These are phyloP conservation scores for Ceratobasidium sp. DNA, from an alignment of 1,284 basidiomycete genomes.

Conservation along the genomic window DNA sequence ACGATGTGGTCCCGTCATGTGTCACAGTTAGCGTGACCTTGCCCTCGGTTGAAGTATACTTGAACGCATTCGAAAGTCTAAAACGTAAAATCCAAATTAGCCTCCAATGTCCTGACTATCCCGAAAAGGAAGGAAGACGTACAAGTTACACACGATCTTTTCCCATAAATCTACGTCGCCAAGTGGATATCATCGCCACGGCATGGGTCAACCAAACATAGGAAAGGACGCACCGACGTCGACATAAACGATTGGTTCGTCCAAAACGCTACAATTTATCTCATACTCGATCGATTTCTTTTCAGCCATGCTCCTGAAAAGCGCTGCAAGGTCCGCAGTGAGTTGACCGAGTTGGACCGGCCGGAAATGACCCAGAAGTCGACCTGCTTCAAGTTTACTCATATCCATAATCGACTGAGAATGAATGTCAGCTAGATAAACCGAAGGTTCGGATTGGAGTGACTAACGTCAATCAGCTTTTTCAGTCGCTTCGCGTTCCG, in stretches of 20 bases:
- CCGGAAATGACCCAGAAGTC: constrained; percentile 50
- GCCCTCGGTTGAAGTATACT: constrained; percentile 53
- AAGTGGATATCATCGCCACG: constrained; percentile 43
- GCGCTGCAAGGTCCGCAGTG: constrained; percentile 53
- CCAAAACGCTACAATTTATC: too few species aligned
- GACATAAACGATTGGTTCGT: constrained; percentile 4
- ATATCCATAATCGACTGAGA: constrained; percentile 29
- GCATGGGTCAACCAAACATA: background rate
- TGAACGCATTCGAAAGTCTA: constrained; percentile 54
- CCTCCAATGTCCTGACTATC: too few species aligned
- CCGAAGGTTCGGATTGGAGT: too few species aligned
- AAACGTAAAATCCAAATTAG: too few species aligned
- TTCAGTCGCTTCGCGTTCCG: constrained; percentile 54
- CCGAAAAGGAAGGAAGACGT: too few species aligned
- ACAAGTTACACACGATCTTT: constrained; percentile 52
- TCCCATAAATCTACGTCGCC: constrained; percentile 55
- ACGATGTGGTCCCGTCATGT: constrained; percentile 46
- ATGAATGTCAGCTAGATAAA: constrained; percentile 48
- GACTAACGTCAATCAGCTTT: constrained; percentile 53
- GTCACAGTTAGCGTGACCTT: constrained; percentile 49
- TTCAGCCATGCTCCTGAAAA: constrained; percentile 55
- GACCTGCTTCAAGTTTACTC: constrained; percentile 13
- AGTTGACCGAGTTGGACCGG: constrained; percentile 52
- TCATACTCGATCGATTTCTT: too few species aligned
- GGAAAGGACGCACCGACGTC: background rate